Percentiles rank a stretch among this genome's conserved stretches.
These are phyloP conservation scores for Lactarius vividus DNA, from an alignment of 768 basidiomycete genomes.

Conservation along the genomic window DNA sequence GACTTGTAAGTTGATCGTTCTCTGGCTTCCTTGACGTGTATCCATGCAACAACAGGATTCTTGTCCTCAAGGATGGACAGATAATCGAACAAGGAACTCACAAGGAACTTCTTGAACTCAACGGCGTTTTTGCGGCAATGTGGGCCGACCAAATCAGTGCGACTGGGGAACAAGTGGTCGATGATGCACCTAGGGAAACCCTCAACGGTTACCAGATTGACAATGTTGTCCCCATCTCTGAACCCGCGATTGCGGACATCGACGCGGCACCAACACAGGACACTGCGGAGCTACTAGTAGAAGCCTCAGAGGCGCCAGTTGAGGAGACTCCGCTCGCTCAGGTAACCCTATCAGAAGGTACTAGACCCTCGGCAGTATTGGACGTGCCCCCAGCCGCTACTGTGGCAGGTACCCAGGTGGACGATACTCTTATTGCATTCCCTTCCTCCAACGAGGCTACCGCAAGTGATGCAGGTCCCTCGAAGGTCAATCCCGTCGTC, in stretches of 20 bases:
- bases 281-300: constrained; percentile 19
- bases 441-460: constrained; percentile 36
- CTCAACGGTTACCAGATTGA: constrained; percentile 48
- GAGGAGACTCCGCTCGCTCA: constrained; percentile 26
- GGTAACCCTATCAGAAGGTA: constrained; percentile 9
- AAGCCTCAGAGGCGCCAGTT: constrained; percentile 22
- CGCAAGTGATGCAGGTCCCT: constrained; percentile 28
- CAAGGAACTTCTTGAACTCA: constrained; percentile 66
- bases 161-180: constrained; percentile 49
- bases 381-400: constrained; percentile 25
- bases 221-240: constrained; percentile 23
- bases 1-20: constrained; percentile 41
- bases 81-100: constrained; percentile 83
- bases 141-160: constrained; percentile 84
- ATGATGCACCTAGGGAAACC: constrained; percentile 40
- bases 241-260: constrained; percentile 12
- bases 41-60: constrained; percentile 52
- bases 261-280: constrained; percentile 24
- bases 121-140: constrained; percentile 79
- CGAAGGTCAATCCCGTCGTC: constrained; percentile 31
- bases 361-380: background rate
- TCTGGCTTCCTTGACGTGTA: constrained; percentile 12
- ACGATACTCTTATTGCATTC: constrained; percentile 34
- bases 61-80: constrained; percentile 88
- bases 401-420: constrained; percentile 33